These are phyloP conservation scores for Phalaenopsis aphrodite DNA, from an alignment of 106 monocot species.

Conservation along the genomic window DNA sequence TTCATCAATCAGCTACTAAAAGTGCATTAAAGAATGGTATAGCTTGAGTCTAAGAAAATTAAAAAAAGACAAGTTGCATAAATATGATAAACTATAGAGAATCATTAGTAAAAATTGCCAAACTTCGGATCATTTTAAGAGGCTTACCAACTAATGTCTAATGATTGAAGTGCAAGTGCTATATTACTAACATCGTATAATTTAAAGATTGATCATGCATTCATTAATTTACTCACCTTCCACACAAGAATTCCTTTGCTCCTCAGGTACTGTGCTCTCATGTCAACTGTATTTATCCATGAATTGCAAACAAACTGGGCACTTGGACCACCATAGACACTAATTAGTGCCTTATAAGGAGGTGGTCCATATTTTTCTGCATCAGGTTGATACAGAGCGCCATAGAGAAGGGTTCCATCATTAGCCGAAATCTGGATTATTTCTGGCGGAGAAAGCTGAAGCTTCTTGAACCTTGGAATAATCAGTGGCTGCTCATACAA, in stretches of 20 bases:
- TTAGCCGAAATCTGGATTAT: constrained; percentile 53
- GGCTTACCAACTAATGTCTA: background rate
- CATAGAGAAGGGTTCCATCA: constrained; percentile 74
- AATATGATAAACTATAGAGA: background rate
- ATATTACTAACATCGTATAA: background rate
- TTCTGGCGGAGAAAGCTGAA: constrained; percentile 61
- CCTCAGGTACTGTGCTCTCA: constrained; percentile 87
- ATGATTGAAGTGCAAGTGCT: background rate
- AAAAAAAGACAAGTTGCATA: no score
- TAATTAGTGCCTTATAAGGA: constrained; percentile 80
- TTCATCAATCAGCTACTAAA: no score
- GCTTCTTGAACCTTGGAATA: constrained; percentile 34
- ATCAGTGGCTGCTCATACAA: constrained; percentile 63
- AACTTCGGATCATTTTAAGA: background rate
- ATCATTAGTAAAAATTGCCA: background rate
- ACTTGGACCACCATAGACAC: constrained; percentile 91
- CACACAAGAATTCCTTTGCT: constrained; percentile 89
- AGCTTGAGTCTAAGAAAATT: no score
- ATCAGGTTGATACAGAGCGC: constrained; percentile 82
- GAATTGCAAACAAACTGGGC: constrained; percentile 79
- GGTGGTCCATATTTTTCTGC: constrained; percentile 75
- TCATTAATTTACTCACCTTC: constrained; percentile 50
- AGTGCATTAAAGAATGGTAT: no score
- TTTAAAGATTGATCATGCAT: background rate
- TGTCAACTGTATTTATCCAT: constrained; percentile 93